A percentile compares a stretch with the other conserved stretches of the same genome.
Conservation (phyloP, 345 rosid species). For the Excoecaria cochinchinensis region DNA sequence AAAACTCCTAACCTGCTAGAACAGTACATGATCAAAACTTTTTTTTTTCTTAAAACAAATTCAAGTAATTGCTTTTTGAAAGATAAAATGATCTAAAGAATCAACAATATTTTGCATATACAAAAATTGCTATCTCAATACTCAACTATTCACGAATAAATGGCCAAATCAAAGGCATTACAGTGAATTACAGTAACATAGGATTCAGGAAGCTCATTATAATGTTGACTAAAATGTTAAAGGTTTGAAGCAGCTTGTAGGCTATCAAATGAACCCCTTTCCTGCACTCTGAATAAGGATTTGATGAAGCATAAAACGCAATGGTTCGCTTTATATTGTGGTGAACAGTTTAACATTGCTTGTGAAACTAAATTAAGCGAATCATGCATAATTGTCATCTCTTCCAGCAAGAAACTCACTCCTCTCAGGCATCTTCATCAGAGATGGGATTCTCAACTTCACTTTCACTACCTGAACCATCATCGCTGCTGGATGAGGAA, state of each 20-base stretch:
- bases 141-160: no score
- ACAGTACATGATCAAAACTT: no score
- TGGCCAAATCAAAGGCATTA: no score
- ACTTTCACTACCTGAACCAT: conserved; percentile 36
- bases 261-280: not conserved
- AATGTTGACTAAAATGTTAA: not conserved
- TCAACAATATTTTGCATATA: no score
- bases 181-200: no score
- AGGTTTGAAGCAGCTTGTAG: no score
- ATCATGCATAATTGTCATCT: not conserved
- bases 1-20: no score
- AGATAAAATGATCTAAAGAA: no score
- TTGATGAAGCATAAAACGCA: not conserved
- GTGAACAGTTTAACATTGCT: not conserved
- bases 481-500: conserved; percentile 17
- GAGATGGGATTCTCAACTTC: conserved; percentile 49
- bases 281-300: not conserved
- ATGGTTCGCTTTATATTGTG: not conserved
- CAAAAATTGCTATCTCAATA: no score
- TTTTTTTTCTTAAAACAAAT: no score
- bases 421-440: conserved; percentile 25
- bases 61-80: no score
- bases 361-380: not conserved
- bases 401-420: not conserved
- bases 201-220: not conserved